These are phyloP conservation scores for Solanum pennellii DNA, from an alignment of 257 asterid genomes.

Conservation along the genomic window DNA sequence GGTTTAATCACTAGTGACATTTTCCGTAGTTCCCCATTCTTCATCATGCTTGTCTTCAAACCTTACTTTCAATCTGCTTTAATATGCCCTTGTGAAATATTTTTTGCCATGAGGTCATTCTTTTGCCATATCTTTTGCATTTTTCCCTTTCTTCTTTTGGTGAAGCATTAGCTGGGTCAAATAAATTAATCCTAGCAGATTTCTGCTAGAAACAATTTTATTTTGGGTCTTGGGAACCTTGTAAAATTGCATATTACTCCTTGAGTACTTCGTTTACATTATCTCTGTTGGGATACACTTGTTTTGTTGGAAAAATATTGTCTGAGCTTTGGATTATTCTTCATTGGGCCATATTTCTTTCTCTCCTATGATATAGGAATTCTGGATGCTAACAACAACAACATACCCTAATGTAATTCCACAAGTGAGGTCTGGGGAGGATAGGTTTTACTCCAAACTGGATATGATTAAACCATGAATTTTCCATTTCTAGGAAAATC, in stretches of 20 bases:
- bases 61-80: no score
- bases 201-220: not conserved
- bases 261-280: not conserved
- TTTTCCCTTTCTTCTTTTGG: not conserved
- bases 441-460: not conserved
- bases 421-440: not conserved
- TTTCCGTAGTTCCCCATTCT: no score
- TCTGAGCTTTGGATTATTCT: not conserved
- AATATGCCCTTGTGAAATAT: no score
- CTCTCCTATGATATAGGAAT: not conserved
- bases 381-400: not conserved
- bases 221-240: not conserved
- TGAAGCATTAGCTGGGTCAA: not conserved
- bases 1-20: no score
- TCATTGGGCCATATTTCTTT: not conserved
- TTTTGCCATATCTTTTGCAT: no score
- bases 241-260: not conserved
- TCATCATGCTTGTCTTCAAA: no score
- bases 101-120: no score
- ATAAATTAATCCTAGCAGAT: no score
- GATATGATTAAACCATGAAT: not conserved
- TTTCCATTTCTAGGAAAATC: not conserved
- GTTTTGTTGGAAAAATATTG: not conserved
- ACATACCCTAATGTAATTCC: not conserved
- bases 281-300: not conserved